phyloP scores from a whole-genome alignment of 345 rosid species.

The Bruguiera parviflora region DNA sequence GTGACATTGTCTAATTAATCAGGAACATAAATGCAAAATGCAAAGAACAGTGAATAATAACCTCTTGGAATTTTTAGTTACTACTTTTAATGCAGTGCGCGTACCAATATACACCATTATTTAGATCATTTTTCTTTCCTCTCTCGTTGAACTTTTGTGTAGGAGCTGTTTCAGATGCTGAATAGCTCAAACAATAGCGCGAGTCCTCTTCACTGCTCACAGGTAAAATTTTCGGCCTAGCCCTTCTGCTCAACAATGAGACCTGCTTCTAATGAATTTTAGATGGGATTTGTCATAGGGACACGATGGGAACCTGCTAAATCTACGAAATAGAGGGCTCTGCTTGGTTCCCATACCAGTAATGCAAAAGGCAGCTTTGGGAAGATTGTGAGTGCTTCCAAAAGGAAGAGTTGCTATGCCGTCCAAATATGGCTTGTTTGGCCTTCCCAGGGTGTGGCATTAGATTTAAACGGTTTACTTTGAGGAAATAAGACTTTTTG shows the following conservation, averaged over 20 bases:
- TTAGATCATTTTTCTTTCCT: not conserved
- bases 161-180: slow-evolving; percentile 48
- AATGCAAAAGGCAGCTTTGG: slow-evolving; percentile 11
- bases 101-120: not conserved
- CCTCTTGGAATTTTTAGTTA: no score
- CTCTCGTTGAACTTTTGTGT: not conserved
- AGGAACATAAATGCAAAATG: no score
- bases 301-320: slow-evolving; percentile 17
- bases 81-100: no score
- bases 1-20: not conserved
- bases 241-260: not conserved
- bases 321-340: slow-evolving; percentile 47
- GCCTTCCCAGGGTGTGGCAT: no score
- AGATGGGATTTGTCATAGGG: slow-evolving; percentile 23
- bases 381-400: no score
- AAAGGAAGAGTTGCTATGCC: no score
- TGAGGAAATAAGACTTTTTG: no score
- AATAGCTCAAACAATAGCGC: slow-evolving; percentile 31
- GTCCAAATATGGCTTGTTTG: no score
- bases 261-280: no score
- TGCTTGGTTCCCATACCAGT: slow-evolving; percentile 53
- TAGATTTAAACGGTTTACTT: no score
- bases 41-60: no score
- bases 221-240: slow-evolving; percentile 26
- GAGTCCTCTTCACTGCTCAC: slow-evolving; percentile 20